These are phyloP conservation scores for Larix sibirica DNA, from an alignment of 83 land plant genomes.

Conservation along the genomic window DNA sequence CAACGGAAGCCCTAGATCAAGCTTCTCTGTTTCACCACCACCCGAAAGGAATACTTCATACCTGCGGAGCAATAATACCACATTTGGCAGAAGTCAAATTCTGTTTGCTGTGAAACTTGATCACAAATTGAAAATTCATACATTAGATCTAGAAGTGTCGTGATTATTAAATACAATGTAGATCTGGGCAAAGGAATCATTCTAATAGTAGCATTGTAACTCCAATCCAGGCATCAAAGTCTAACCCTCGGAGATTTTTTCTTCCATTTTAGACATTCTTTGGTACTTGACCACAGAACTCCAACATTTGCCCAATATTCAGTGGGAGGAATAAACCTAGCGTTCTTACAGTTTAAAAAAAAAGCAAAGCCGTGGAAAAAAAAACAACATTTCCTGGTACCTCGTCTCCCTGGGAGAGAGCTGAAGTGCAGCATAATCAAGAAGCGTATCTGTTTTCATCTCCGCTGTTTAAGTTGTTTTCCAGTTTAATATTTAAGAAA, in stretches of 20 bases:
- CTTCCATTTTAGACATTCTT: neutral
- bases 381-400: constrained; percentile 23
- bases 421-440: constrained; percentile 89
- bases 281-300: neutral
- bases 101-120: neutral
- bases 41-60: constrained; percentile 77
- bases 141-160: neutral
- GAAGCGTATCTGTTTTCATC: constrained; percentile 77
- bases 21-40: constrained; percentile 68
- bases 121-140: neutral
- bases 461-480: neutral
- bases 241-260: neutral
- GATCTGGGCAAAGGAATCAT: neutral
- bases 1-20: constrained; percentile 69
- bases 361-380: neutral
- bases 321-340: neutral
- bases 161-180: neutral
- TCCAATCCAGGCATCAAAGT: neutral
- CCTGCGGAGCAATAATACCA: constrained; percentile 28
- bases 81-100: neutral
- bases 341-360: neutral
- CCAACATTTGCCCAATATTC: neutral
- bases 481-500: neutral
- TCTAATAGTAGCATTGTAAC: neutral
- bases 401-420: constrained; percentile 81